Evolutionary conservation across 2,329 filamentous ascomycete genomes (phyloP), one percentile per base, ranked within the genome.

Genomic region (Ceratocystis huliohia): DNA sequence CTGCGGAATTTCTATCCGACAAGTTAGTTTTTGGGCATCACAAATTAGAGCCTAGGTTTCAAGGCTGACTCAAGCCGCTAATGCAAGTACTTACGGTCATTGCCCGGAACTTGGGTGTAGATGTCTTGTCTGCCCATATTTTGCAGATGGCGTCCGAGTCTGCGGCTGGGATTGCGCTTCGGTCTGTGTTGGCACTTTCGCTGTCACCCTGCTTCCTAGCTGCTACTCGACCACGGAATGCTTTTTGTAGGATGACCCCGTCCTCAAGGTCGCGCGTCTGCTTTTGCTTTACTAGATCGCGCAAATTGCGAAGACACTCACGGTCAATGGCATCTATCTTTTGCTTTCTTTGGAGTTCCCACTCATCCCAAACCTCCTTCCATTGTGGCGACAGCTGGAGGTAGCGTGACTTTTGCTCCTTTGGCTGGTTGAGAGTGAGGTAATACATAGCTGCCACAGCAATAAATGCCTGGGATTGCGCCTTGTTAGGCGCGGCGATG

Each of bases 401-500:
- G 68, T 87, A 88, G 1, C 90, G 84, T 4, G 59, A 30, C 74
- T 95, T 97, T 69, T 95, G 91, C 72, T 97, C 93, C 71, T 90
- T 94, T 0, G 84, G 76, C 17, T 86, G 89, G n/a, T 83, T 82
- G 1, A 85, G 84, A 70, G 91, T 96, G 0, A 96, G 80, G 50
- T 89, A 81, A 73, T 96, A 96, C 1, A 99, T 77, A 1, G 88
- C 90, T 13, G 84, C 81, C 0, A 91, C 96, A 5, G 91, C 89
- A 53, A 94, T 82, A 71, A 87, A 97, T 1, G 87, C 87, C 74
- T 97, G 92, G 5, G 94, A 95, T 73, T 99, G 92, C 69, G 86
- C 85, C 13, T 80, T 71, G 65, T 91, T 88, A 0, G 91, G 84
- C 0, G 91, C 88, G 10, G 91, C 88, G 56, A 95, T 76, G 0